Evolutionary conservation across 768 basidiomycete species (phyloP).

Genomic region (Exsudoporus frostii): DNA sequence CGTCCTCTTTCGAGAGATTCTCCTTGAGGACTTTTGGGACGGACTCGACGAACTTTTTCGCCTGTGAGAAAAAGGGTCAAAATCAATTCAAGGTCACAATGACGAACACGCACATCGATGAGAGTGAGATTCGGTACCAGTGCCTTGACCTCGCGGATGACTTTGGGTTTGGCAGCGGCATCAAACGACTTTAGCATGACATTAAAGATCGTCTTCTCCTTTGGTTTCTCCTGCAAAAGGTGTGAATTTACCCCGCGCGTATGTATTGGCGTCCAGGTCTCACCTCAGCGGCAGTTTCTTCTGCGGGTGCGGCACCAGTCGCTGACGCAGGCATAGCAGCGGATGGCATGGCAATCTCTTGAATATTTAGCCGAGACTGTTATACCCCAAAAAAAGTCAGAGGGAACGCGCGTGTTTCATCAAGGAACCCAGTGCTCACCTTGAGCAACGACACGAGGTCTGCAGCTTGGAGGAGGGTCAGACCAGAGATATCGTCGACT

Average conservation of each 20-base stretch:
- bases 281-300: conserved; percentile 65
- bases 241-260: background rate
- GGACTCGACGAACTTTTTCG: conserved; percentile 99
- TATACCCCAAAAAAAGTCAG: background rate
- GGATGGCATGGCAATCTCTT: conserved; percentile 92
- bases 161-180: conserved; percentile 87
- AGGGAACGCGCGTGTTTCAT: background rate
- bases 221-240: conserved; percentile 76
- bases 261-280: conserved; percentile 16
- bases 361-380: conserved; percentile 90
- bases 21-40: conserved; percentile 92
- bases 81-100: background rate
- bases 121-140: conserved; percentile 93
- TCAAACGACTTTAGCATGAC: conserved; percentile 95
- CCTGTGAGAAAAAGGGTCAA: conserved; percentile 45
- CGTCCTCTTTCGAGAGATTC: conserved; percentile 93
- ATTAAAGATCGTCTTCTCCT: conserved; percentile 98
- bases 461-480: conserved; percentile 91
- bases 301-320: conserved; percentile 46
- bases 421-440: conserved; percentile 40
- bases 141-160: conserved; percentile 97
- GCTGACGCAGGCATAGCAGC: conserved; percentile 57
- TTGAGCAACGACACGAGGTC: conserved; percentile 92
- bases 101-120: conserved; percentile 73
- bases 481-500: conserved; percentile 87